A percentile compares a stretch with the other conserved stretches of the same genome.
Conservation (phyloP, 2,329 filamentous ascomycete species). For the Pseudocercospora pini-densiflorae region DNA sequence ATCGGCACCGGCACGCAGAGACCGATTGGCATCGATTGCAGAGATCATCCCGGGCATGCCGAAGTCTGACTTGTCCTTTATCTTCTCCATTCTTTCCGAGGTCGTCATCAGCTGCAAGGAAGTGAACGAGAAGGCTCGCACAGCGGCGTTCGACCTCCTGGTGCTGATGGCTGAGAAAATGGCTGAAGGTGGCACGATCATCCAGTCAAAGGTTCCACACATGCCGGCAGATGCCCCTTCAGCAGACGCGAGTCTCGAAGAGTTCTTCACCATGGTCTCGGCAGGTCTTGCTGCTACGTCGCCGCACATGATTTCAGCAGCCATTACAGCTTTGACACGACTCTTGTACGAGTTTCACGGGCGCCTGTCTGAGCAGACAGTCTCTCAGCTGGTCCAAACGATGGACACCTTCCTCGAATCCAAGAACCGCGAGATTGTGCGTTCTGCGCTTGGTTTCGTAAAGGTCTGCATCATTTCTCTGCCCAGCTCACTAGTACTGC, state of each 20-base stretch:
- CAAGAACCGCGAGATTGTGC: slow-evolving; percentile 96
- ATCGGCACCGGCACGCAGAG: slow-evolving; percentile 81
- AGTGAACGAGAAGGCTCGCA: slow-evolving; percentile 92
- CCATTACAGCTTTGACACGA: slow-evolving; percentile 93
- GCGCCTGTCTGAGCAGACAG: slow-evolving; percentile 68
- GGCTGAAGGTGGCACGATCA: slow-evolving; percentile 73
- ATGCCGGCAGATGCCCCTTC: slow-evolving; percentile 80
- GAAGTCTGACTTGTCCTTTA: slow-evolving; percentile 82
- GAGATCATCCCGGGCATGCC: slow-evolving; percentile 81
- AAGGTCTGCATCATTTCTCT: slow-evolving; percentile 93
- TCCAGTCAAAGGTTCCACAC: slow-evolving; percentile 83
- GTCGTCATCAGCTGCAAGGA: slow-evolving; percentile 97
- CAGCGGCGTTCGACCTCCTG: slow-evolving; percentile 85
- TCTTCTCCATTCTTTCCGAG: slow-evolving; percentile 87
- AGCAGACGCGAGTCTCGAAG: slow-evolving; percentile 81
- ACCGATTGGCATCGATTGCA: slow-evolving; percentile 81
- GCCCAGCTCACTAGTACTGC: slow-evolving; percentile 76
- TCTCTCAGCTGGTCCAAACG: slow-evolving; percentile 86
- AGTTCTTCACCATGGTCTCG: slow-evolving; percentile 98
- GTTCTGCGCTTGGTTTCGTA: slow-evolving; percentile 91
- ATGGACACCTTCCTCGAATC: slow-evolving; percentile 96
- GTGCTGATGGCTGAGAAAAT: slow-evolving; percentile 88
- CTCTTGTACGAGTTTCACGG: slow-evolving; percentile 89
- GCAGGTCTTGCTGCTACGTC: slow-evolving; percentile 91
- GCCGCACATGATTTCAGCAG: slow-evolving; percentile 96